A percentile compares a stretch with the other conserved stretches of the same genome.
These are phyloP conservation scores for Cryptosporidium viatorum DNA, from an alignment of 169 alveolate genomes.

Conservation along the genomic window DNA sequence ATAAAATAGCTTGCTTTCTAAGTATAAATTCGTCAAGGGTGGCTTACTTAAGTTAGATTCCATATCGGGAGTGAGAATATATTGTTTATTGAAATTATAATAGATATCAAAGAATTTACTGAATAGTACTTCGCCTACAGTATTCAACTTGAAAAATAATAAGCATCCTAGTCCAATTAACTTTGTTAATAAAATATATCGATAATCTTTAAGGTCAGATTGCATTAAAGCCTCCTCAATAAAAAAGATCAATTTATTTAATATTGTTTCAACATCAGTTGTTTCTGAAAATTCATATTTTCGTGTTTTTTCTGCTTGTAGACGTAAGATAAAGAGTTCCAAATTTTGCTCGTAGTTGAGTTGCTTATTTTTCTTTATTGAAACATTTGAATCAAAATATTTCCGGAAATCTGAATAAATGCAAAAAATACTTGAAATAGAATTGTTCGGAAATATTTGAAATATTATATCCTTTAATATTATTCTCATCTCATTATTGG, in stretches of 20 bases:
- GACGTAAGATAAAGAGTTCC: slow-evolving; percentile 1
- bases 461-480: not conserved
- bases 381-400: not conserved
- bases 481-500: not conserved
- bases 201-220: not conserved
- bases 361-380: not conserved
- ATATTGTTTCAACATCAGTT: not conserved
- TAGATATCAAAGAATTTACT: slow-evolving; percentile 14
- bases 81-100: not conserved
- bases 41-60: not conserved
- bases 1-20: not conserved
- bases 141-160: not conserved
- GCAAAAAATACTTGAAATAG: not conserved
- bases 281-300: not conserved
- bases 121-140: not conserved
- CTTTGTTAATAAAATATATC: not conserved
- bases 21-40: not conserved
- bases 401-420: not conserved
- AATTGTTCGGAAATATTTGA: slow-evolving; percentile 10
- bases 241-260: not conserved
- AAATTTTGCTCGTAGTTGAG: not conserved
- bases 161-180: not conserved
- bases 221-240: not conserved
- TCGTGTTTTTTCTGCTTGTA: not conserved
- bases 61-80: not conserved